These are phyloP conservation scores for Saraca asoca DNA, from an alignment of 331 rosid species.

Conservation along the genomic window DNA sequence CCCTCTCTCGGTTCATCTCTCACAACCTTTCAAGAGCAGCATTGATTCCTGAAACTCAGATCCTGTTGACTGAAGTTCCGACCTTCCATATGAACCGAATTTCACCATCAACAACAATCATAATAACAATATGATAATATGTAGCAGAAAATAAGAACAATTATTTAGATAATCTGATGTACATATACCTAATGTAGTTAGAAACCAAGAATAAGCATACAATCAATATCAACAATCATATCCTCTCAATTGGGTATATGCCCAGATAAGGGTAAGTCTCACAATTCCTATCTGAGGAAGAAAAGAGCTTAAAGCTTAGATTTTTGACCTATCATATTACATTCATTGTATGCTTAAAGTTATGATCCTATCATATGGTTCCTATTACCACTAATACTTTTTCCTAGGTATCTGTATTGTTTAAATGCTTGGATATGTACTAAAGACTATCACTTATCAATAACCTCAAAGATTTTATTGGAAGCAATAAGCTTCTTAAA, in stretches of 20 bases:
- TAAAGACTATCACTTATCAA: not conserved
- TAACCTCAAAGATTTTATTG: slow-evolving; percentile 10
- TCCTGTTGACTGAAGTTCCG: too few species aligned
- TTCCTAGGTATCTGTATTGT: not conserved
- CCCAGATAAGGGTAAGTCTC: slow-evolving; percentile 42
- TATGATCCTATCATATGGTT: not conserved
- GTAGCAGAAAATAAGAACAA: not conserved
- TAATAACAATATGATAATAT: too few species aligned
- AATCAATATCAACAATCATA: too few species aligned
- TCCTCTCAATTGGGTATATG: slow-evolving; percentile 1
- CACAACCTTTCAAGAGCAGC: too few species aligned
- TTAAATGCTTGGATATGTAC: too few species aligned
- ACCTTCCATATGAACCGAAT: too few species aligned
- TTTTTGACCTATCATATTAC: slow-evolving; percentile 38
- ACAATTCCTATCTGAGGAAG: slow-evolving; percentile 29
- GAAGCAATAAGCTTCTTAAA: slow-evolving; percentile 30
- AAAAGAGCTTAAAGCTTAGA: slow-evolving; percentile 12
- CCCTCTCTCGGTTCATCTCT: too few species aligned
- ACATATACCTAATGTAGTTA: slow-evolving; percentile 42
- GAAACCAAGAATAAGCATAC: slow-evolving; percentile 26
- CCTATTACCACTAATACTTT: slow-evolving; percentile 24
- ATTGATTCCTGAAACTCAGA: too few species aligned
- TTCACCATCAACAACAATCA: too few species aligned
- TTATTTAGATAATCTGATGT: not conserved
- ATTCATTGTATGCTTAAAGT: not conserved